These are phyloP conservation scores for Candida xiaguanensis DNA, from an alignment of 805 yeast genomes.

Conservation along the genomic window DNA sequence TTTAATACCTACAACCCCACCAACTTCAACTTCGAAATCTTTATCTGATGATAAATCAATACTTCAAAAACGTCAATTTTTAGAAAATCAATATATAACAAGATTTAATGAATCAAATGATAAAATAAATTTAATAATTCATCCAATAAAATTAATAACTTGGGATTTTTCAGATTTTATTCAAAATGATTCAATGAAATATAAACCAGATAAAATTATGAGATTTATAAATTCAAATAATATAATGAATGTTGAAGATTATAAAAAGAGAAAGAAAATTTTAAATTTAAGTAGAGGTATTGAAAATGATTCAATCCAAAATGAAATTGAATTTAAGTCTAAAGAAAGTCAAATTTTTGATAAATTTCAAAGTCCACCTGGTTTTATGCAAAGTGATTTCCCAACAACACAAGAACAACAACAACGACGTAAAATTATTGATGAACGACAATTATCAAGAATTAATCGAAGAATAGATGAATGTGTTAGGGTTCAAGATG, in stretches of 20 bases:
- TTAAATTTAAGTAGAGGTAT: constrained; percentile 4
- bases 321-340: constrained; percentile 9
- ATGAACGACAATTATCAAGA: constrained; percentile 22
- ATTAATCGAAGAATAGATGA: constrained; percentile 24
- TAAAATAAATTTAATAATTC: constrained; percentile 21
- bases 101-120: constrained; percentile 17
- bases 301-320: constrained; percentile 9
- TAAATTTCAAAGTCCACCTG: constrained; percentile 37
- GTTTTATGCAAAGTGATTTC: constrained; percentile 37
- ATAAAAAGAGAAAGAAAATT: constrained; percentile 5
- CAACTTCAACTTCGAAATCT: constrained; percentile 8
- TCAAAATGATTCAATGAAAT: constrained; percentile 8
- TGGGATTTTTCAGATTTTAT: constrained; percentile 38
- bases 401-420: constrained; percentile 30
- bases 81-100: constrained; percentile 13
- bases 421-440: constrained; percentile 17
- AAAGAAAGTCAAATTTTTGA: constrained; percentile 30
- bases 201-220: constrained; percentile 2
- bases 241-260: constrained; percentile 6
- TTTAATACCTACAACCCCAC: constrained; percentile 1
- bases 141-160: constrained; percentile 34
- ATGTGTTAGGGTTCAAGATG: constrained; percentile 16
- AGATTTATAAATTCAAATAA: constrained; percentile 4
- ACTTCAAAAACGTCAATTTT: constrained; percentile 7
- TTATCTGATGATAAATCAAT: constrained; percentile 1